Evolutionary conservation across 23 red algal genomes (phyloP), one percentile per base, ranked within the genome.

Genomic region (Gracilaria caudata): DNA sequence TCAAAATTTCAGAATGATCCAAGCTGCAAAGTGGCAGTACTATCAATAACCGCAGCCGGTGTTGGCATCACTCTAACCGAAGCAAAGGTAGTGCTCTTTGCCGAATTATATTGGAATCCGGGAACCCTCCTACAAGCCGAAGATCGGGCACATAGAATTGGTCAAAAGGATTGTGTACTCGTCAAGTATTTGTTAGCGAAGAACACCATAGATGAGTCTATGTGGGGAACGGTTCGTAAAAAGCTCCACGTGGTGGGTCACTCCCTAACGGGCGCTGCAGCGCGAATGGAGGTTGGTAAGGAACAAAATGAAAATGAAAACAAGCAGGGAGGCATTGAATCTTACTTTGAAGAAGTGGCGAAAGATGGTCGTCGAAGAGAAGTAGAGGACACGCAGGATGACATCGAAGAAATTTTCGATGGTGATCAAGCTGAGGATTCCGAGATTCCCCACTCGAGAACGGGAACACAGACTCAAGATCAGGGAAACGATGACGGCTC

Each of bases 71-170:
- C 94, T 28, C 58, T 96, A 7, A 96, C 94, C 4, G 78, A 78
- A 64, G 94, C 94, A 36, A 63, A 73, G 24, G 74, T 82, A 47
- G 94, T 96, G 5, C 34, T 96, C 2, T 96, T 96, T 68, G 94
- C 94, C 2, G 94, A 96, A 59, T 56, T 90, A 16, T 96, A 88
- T 39, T 96, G 94, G 94, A 96, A 92, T 80, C 94, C 94, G 10
- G 94, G 88, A 45, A 92, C 36, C 17, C 84, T 96, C 35, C 77
- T 91, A 9, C 94, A 96, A 81, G 94, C 94, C 0, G 94, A 96
- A 64, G 94, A 96, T 64, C 82, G 94, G 16, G 94, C 84, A 17
- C 94, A 90, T 54, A 78, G 94, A 14, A 96, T 96, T 64, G 94
- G 94, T 30, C 94, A 96, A 77, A 78, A 63, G 28, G 82, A 96